Conservation (phyloP, 352 stramenopile genomes). For the Pythium insidiosum region DNA sequence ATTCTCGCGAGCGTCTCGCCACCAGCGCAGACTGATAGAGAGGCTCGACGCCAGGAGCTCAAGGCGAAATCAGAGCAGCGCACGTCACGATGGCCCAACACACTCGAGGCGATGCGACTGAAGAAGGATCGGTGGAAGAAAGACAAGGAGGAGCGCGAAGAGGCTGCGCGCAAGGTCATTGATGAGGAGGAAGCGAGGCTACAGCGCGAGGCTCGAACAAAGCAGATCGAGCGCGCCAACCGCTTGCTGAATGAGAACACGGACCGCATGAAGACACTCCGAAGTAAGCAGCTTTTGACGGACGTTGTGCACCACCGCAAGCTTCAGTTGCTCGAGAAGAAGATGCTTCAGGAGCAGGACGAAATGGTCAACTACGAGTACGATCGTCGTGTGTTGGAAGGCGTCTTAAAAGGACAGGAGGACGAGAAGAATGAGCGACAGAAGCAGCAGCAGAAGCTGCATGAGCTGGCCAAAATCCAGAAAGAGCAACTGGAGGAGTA, state of each 20-base stretch:
- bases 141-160: constrained; percentile 80
- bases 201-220: constrained; percentile 55
- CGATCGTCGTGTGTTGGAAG: constrained; percentile 35
- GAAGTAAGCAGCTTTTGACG: constrained; percentile 73
- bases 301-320: constrained; percentile 84
- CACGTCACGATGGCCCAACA: constrained; percentile 88
- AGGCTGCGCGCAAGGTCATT: constrained; percentile 62
- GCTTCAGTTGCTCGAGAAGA: constrained; percentile 75
- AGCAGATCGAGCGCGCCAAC: constrained; percentile 85
- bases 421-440: constrained; percentile 37
- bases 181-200: constrained; percentile 73
- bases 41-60: constrained; percentile 45
- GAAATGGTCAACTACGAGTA: constrained; percentile 35
- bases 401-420: constrained; percentile 41
- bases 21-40: constrained; percentile 52
- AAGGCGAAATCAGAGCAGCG: constrained; percentile 78
- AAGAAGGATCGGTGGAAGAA: constrained; percentile 90
- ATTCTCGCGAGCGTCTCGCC: constrained; percentile 67
- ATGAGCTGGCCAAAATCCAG: constrained; percentile 46
- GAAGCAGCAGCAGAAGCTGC: constrained; percentile 35
- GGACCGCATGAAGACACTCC: constrained; percentile 89
- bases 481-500: constrained; percentile 80
- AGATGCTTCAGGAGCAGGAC: constrained; percentile 42
- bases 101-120: constrained; percentile 80
- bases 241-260: constrained; percentile 86